phyloP scores from a whole-genome alignment of 768 basidiomycete genomes.

The Pisolithus orientalis region DNA sequence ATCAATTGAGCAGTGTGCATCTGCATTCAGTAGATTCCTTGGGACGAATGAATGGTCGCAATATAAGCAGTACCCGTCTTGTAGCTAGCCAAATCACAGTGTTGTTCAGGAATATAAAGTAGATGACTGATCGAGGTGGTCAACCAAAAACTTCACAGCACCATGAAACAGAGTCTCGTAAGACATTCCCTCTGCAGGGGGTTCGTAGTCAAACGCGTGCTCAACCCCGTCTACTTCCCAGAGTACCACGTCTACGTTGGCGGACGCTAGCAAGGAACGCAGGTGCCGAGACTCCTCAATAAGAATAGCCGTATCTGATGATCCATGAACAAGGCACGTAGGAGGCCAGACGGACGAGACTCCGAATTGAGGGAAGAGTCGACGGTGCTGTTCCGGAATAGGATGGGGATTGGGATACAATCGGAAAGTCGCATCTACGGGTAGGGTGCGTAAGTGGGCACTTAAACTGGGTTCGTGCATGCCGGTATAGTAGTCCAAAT shows the following conservation, averaged over 20 bases:
- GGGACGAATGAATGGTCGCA: no score
- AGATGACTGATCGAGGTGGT: conserved; percentile 4
- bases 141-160: conserved; percentile 34
- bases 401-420: neutral
- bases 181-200: conserved; percentile 33
- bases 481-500: conserved; percentile 54
- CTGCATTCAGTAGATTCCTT: no score
- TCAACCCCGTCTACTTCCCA: conserved; percentile 37
- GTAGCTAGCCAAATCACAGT: no score
- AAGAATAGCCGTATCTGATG: conserved; percentile 41
- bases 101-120: neutral
- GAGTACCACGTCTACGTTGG: conserved; percentile 32
- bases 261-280: conserved; percentile 26
- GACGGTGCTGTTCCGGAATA: conserved; percentile 27
- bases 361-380: conserved; percentile 43
- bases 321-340: conserved; percentile 43
- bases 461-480: conserved; percentile 42
- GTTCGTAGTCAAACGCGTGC: conserved; percentile 52
- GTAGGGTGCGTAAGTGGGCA: conserved; percentile 26
- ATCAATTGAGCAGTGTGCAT: no score
- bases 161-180: conserved; percentile 33
- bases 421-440: conserved; percentile 6
- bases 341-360: conserved; percentile 37
- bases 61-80: no score
- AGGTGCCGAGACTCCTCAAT: conserved; percentile 36